Base-by-base conservation (phyloP, 257 asterid species). In the Buddleja alternifolia region DNA sequence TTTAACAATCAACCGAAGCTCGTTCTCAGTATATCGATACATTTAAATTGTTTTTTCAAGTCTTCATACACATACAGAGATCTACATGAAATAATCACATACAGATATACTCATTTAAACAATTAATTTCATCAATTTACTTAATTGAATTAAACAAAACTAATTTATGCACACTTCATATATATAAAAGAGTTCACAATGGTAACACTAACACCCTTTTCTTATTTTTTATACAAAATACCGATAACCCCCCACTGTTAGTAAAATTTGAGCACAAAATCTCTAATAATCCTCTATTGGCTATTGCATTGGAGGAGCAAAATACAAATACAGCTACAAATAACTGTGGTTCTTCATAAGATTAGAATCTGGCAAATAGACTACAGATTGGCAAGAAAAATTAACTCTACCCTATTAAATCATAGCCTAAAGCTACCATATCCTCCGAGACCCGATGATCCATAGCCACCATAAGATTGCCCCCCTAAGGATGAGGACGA, bases 391-490 rank as follows among this genome's bases (percentile, higher is more conserved):
- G 56, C 20, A 21, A 41, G 36, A 5, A 60, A 29, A 29, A 29
- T 39, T 10, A 48, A 24, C 19, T 39, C 11, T 1, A 4, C 36
- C 34, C 16, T 32, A 52, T 51, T 40, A 32, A 55, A 60, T 82
- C 74, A 85, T 37, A 75, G 71, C 83, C 96, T 82, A 78, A 66
- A 90, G 76, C 81, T 76, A 70, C 75, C 68, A 60, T 86, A 86
- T 14, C 95, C 95, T 47, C 95, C 95, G 25, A 70, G 63, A 36
- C 90, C 88, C 53, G 89, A 84, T 23, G 92, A 85, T 46, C 96
- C 89, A 48, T 85, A 83, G 53, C 81, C 82, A 40, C 84, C 87
- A 51, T 85, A 85, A 14, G 78, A 75, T 42, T 83, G 89, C 20
- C 84, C 86, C 6, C 80, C n/a, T 16, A 68, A 75, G 11, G 85